phyloP scores from a whole-genome alignment of 1,284 basidiomycete species.

The Rhodotorula mucilaginosa region DNA sequence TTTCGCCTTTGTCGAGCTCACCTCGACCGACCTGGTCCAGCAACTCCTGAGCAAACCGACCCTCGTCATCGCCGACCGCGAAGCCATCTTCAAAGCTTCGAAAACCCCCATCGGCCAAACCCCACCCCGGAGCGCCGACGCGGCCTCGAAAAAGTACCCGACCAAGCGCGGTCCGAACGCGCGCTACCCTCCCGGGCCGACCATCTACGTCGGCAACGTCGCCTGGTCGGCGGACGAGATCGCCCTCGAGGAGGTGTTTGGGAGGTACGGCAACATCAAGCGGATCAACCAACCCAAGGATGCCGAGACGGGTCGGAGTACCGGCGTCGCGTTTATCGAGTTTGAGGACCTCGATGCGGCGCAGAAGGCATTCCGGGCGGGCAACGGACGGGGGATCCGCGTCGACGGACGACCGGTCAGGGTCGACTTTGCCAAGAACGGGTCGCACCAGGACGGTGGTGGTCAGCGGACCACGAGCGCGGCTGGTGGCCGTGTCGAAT shows the following conservation, averaged over 20 bases:
- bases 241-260: slow-evolving; percentile 83
- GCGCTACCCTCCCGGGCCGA: slow-evolving; percentile 61
- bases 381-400: slow-evolving; percentile 10
- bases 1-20: slow-evolving; percentile 92
- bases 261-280: slow-evolving; percentile 69
- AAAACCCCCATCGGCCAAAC: slow-evolving; percentile 61
- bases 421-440: slow-evolving; percentile 20
- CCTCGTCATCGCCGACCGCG: slow-evolving; percentile 89
- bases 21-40: slow-evolving; percentile 59
- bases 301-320: slow-evolving; percentile 79
- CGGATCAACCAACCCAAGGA: slow-evolving; percentile 89
- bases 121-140: slow-evolving; percentile 54
- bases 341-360: slow-evolving; percentile 57
- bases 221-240: slow-evolving; percentile 78
- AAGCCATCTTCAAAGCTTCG: slow-evolving; percentile 80
- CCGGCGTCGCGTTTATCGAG: slow-evolving; percentile 97
- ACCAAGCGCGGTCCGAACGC: slow-evolving; percentile 42
- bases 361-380: background rate
- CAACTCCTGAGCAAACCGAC: slow-evolving; percentile 67
- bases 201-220: slow-evolving; percentile 88
- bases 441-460: slow-evolving; percentile 1
- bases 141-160: slow-evolving; percentile 29
- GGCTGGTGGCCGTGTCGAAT: background rate
- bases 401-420: slow-evolving; percentile 21
- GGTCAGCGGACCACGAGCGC: slow-evolving; percentile 1